Percentiles rank a stretch among this genome's conserved stretches.
These are phyloP conservation scores for Apiotrichum veenhuisii DNA, from an alignment of 1,284 basidiomycete species.

Conservation along the genomic window DNA sequence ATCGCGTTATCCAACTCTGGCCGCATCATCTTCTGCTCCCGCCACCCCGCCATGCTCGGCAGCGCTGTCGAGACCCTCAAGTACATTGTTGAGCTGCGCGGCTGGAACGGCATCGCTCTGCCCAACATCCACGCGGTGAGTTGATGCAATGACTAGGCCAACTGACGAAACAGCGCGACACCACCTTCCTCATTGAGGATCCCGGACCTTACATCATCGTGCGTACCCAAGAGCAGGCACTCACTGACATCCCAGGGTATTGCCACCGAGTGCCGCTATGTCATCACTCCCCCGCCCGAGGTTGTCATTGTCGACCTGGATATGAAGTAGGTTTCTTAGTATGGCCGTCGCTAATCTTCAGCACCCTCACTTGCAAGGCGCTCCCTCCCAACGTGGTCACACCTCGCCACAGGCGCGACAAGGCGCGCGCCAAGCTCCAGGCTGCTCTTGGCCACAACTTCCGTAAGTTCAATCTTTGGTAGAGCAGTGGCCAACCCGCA, in stretches of 20 bases:
- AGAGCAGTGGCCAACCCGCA: neutral
- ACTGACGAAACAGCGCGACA: constrained; percentile 27
- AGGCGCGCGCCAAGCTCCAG: constrained; percentile 70
- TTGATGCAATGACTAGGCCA: neutral
- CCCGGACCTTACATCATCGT: constrained; percentile 80
- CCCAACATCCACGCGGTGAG: constrained; percentile 71
- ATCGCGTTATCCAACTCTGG: constrained; percentile 89
- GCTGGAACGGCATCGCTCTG: constrained; percentile 86
- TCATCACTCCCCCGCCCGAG: constrained; percentile 68
- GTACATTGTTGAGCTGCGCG: constrained; percentile 87
- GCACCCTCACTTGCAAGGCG: constrained; percentile 62
- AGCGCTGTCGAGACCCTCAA: constrained; percentile 76
- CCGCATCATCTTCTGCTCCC: constrained; percentile 81
- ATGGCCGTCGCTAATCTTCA: neutral
- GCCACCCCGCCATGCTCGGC: constrained; percentile 86
- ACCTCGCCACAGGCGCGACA: constrained; percentile 75
- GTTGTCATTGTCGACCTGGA: constrained; percentile 90
- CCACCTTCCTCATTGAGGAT: constrained; percentile 51
- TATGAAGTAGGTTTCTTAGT: constrained; percentile 9
- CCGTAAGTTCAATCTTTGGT: constrained; percentile 19
- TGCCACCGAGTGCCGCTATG: constrained; percentile 77
- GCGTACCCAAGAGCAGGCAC: constrained; percentile 5
- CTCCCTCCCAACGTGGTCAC: constrained; percentile 79
- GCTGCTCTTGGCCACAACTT: constrained; percentile 65
- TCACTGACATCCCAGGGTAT: constrained; percentile 56